These are phyloP conservation scores for Aspergillus japonicus DNA, from an alignment of 2,329 filamentous ascomycete species.

Conservation along the genomic window DNA sequence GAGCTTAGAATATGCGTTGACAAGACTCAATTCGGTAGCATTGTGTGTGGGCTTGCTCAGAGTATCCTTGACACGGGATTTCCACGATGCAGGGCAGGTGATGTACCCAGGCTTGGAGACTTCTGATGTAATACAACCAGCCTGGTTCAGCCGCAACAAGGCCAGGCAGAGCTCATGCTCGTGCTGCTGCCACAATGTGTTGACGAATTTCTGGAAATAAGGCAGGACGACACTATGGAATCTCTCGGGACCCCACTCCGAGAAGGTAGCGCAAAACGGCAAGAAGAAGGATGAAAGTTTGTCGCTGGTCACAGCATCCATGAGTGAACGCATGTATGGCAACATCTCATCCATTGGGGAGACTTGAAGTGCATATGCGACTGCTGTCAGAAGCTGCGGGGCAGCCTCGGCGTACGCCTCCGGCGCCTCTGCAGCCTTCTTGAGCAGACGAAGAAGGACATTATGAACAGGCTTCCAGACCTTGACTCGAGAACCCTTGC, in stretches of 20 bases:
- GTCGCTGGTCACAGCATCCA: constrained; percentile 63
- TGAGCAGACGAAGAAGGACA: constrained; percentile 55
- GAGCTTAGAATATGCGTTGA: constrained; percentile 65
- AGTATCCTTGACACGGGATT: constrained; percentile 68
- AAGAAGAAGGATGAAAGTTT: constrained; percentile 72
- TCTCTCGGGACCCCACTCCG: constrained; percentile 67
- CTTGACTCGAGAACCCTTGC: constrained; percentile 71
- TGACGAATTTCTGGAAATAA: constrained; percentile 81
- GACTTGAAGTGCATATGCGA: constrained; percentile 68
- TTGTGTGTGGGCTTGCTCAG: constrained; percentile 53
- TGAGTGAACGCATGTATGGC: constrained; percentile 64
- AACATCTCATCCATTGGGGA: constrained; percentile 78
- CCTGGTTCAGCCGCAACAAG: constrained; percentile 58
- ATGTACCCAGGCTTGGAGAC: constrained; percentile 41
- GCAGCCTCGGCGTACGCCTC: constrained; percentile 27
- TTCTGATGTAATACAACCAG: constrained; percentile 53
- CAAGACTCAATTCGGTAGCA: constrained; percentile 64
- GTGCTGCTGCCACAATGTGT: constrained; percentile 67
- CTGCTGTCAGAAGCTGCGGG: constrained; percentile 44
- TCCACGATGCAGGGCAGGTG: constrained; percentile 56
- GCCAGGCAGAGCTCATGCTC: constrained; percentile 69
- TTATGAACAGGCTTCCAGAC: constrained; percentile 69
- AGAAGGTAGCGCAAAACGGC: constrained; percentile 78
- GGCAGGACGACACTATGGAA: constrained; percentile 78
- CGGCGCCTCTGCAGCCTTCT: constrained; percentile 29